phyloP scores from a whole-genome alignment of 768 basidiomycete species.

The Hydnum rufescens region DNA sequence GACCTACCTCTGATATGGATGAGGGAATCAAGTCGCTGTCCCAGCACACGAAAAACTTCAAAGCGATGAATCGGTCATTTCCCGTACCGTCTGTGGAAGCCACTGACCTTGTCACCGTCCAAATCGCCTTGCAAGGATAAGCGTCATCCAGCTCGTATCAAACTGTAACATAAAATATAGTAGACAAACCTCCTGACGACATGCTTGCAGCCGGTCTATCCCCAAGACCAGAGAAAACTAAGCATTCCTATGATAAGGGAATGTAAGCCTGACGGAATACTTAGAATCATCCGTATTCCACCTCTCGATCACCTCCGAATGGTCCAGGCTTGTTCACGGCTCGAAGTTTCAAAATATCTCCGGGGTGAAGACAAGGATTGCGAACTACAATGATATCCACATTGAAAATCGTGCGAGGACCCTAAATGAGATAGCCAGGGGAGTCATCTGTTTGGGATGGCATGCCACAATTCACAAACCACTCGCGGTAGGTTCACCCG shows the following conservation, averaged over 20 bases:
- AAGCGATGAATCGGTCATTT: not conserved
- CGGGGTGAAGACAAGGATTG: constrained; percentile 51
- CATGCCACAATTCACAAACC: not conserved
- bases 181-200: constrained; percentile 50
- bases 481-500: constrained; percentile 26
- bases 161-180: constrained; percentile 27
- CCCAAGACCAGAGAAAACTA: constrained; percentile 45
- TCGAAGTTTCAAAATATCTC: constrained; percentile 44
- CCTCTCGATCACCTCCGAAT: too few relatives aligned
- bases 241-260: constrained; percentile 28
- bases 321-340: constrained; percentile 28
- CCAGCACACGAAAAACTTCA: constrained; percentile 42
- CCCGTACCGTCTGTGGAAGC: not conserved
- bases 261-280: too few relatives aligned
- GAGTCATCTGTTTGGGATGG: not conserved
- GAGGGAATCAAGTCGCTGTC: constrained; percentile 40
- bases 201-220: constrained; percentile 45
- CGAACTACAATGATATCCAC: constrained; percentile 43
- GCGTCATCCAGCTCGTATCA: not conserved
- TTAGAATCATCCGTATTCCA: too few relatives aligned
- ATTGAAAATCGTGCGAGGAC: constrained; percentile 35
- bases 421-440: constrained; percentile 21
- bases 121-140: not conserved
- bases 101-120: constrained; percentile 29
- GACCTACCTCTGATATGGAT: constrained; percentile 31